phyloP scores from a whole-genome alignment of 2,329 filamentous ascomycete genomes.

The Daldinia sp. region DNA sequence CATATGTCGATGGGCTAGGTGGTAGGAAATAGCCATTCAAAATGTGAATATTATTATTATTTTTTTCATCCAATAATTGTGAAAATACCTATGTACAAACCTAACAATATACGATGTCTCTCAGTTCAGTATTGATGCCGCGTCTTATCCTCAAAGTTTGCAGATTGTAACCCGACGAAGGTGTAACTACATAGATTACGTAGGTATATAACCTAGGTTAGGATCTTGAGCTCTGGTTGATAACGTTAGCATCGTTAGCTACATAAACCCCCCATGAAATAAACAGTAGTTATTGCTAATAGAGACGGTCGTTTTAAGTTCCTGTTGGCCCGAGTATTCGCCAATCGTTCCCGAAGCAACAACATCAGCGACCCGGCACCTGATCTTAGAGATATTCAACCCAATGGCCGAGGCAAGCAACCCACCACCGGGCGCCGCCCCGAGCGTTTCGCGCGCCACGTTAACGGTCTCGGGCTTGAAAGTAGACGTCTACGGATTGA shows the following conservation, averaged over 20 bases:
- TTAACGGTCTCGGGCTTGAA: slow-evolving; percentile 80
- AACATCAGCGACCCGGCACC: too few relatives aligned
- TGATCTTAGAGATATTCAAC: not conserved
- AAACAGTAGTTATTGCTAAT: not conserved
- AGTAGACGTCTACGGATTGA: slow-evolving; percentile 81
- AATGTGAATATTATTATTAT: not conserved
- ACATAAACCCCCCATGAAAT: not conserved
- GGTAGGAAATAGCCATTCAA: not conserved
- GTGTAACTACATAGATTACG: not conserved
- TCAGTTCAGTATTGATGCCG: not conserved
- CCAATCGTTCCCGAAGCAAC: not conserved
- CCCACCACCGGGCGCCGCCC: not conserved
- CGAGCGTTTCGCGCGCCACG: slow-evolving; percentile 17
- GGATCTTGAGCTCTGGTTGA: too few relatives aligned
- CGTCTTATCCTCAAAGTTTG: too few relatives aligned
- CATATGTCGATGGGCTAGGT: not conserved
- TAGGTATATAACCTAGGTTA: not conserved
- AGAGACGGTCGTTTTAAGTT: not conserved
- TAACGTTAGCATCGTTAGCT: not conserved
- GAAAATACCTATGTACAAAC: not conserved
- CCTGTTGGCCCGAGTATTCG: too few relatives aligned
- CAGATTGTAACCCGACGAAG: too few relatives aligned
- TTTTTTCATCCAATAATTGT: too few relatives aligned
- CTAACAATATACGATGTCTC: not conserved
- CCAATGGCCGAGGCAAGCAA: slow-evolving; percentile 23